Evolutionary conservation across 768 basidiomycete genomes (phyloP), one percentile per base, ranked within the genome.

Genomic region (Leccinum longicurvipes): DNA sequence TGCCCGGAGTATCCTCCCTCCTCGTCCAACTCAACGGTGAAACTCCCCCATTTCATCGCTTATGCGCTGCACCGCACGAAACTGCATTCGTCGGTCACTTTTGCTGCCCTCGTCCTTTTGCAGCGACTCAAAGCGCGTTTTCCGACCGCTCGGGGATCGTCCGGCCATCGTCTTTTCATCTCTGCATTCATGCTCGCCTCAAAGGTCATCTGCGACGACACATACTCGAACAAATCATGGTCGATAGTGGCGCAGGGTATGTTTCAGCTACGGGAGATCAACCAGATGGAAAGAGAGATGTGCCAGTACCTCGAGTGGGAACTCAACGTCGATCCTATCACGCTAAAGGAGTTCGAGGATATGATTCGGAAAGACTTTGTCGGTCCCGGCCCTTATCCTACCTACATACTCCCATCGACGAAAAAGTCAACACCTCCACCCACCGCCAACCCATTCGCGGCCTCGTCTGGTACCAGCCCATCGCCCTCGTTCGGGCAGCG

Each of bases 191-290:
- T 89, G 87, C 83, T 87, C 62, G 78, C 84, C 0, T 80, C 78
- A 3, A 86, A 86, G 67, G 88, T 93, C n/a, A 88, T 93, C 48
- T 93, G 92, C 73, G 92, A 95, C 75, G 92, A 94, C 63, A 94
- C 91, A 0, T 95, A 94, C 69, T 91, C 89, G 15, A 94, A 94
- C 80, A 92, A 93, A 68, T 90, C 88, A 0, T 95, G 93, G 93
- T 82, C 84, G 6, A 88, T 94, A 45, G 93, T 95, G 39, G 92
- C 89, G 0, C 91, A 94, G 70, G 86, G 84, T 27, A 87, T 93
- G 83, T 95, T 94, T 64, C 79, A 77, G 3, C 68, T 89, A 0
- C 76, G 82, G 29, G 88, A 89, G 76, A 84, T 89, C 65, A 89
- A 89, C 70, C 87, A 89, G 75, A 89, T 88, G 86, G 87, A 89